Base-by-base conservation (phyloP, 2,329 filamentous ascomycete species). In the Thielaviopsis musarum region DNA sequence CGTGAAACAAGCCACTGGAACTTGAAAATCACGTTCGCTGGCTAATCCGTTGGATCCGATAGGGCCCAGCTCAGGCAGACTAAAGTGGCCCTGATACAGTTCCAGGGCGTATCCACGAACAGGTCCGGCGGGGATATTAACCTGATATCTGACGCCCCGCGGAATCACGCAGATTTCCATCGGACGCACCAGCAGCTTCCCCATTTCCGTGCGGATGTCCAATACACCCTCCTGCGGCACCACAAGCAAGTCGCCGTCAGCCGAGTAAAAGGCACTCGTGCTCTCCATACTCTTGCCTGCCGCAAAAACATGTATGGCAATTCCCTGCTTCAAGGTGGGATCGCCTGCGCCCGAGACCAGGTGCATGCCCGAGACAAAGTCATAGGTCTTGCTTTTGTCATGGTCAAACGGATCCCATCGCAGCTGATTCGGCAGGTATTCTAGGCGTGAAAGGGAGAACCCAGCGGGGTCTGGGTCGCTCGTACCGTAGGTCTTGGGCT, bases 381-480 rank as follows among this genome's bases (percentile, higher is more conserved):
- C 73, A 9, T 70, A 70, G 4, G 64, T 60, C 12, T 66, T 68
- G 58, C 30, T 79, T 69, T 83, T 76, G 63, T 85, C 81, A 55
- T 88, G 72, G 65, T 89, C 83, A 67, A 89, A 88, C 1, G 75
- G 84, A 64, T 87, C 83, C 88, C 88, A 93, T 64, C 87, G 80
- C 30, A 91, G 75, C 70, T 91, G 87, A 67, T 91, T 90, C 4
- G 88, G 88, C 56, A 90, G 85, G 65, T 88, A 83, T 65, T 85
- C 82, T 64, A 88, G 77, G 66, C 79, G 80, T 63, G 61, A 59
- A 54, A 64, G 61, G 54, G 62, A 49, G 54, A 64, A 51, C 28
- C 62, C 64, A 19, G 63, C 65, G 54, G 67, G 65, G 15, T 26
- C 21, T 45, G 55, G 38, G n/a, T 19, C 28, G 21, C 59, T 55